Base-by-base conservation (phyloP, 192 early-diverging fungal genomes). In the Spinellus fusiger region DNA sequence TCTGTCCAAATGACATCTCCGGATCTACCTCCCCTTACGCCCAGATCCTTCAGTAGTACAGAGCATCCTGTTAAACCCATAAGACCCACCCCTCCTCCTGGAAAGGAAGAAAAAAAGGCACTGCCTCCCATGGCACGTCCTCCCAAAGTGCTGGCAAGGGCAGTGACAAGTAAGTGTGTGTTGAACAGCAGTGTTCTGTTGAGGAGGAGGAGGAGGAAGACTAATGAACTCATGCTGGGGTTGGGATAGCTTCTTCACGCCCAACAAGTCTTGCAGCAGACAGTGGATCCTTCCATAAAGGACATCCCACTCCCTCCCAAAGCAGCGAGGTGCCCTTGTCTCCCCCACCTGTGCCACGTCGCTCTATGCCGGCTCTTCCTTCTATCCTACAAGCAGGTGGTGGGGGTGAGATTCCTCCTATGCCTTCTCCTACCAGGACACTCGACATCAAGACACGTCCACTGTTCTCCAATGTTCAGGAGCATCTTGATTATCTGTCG, bases 21-120 rank as follows among this genome's bases (percentile, higher is more conserved):
- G 9, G 71, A 73, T 38, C 62, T 73, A 35, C 71, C 71, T 29
- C 71, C 65, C 18, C 44, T 59, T 25, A 53, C 57, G 16, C 69
- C 62, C 12, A 32, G 49, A 46, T 22, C 53, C 8, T 28, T 47
- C 1, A 7, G 48, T 5, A n/a, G 16, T 7, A 10, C 31, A 23
- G 13, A 49, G 7, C 58, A 62, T 38, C 59, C 61, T 35, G 53
- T 34, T 20, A 46, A 58, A n/a, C 65, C 71, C 9, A 60, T 57
- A n/a, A 57, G 69, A 25, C 59, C 63, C 18, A 40, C 65, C 10
- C 62, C 69, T 20, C 31, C 31, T 22, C 69, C 62, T 20, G 18
- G 34, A 47, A 40, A 49, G 25, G 18, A 44, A n/a, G n/a, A n/a
- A n/a, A n/a, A n/a, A n/a, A n/a, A n/a, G 28, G 48, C 16, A 48